Conservation (phyloP, 768 basidiomycete genomes). For the Imleria badia region DNA sequence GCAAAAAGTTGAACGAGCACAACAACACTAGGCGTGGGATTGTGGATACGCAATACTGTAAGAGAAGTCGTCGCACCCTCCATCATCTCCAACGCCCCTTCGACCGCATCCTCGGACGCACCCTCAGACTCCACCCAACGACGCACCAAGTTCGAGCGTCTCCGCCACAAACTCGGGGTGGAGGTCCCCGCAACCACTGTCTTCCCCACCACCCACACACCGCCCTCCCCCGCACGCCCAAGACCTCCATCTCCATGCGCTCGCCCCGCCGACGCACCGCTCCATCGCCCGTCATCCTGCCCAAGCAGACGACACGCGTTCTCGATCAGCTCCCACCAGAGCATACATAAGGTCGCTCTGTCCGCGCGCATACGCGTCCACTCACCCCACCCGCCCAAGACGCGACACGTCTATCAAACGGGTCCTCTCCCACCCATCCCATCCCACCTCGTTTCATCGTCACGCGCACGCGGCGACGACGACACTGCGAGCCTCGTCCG, state of each 20-base stretch:
- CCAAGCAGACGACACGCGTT: too few relatives aligned
- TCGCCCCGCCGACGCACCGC: conserved; percentile 1
- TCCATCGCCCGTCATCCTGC: neutral
- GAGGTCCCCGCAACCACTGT: conserved; percentile 62
- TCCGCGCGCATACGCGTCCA: too few relatives aligned
- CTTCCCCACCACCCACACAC: conserved; percentile 40
- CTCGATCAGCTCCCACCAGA: conserved; percentile 29
- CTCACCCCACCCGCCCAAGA: too few relatives aligned
- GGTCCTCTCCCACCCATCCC: conserved; percentile 30
- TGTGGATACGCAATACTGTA: too few relatives aligned
- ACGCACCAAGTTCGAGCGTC: conserved; percentile 60
- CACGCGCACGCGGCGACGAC: too few relatives aligned
- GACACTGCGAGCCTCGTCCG: too few relatives aligned
- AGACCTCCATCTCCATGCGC: neutral
- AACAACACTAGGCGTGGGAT: too few relatives aligned
- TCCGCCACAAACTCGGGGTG: conserved; percentile 63
- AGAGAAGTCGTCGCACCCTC: conserved; percentile 16
- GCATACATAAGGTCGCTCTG: conserved; percentile 24
- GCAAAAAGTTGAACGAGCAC: too few relatives aligned
- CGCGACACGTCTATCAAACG: conserved; percentile 10
- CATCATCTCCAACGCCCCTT: conserved; percentile 17
- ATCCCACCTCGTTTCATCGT: conserved; percentile 4
- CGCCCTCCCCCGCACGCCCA: conserved; percentile 6
- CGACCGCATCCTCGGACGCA: conserved; percentile 14
- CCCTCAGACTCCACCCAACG: conserved; percentile 42